These are phyloP conservation scores for Starmerella floricola DNA, from an alignment of 805 yeast species.

Conservation along the genomic window DNA sequence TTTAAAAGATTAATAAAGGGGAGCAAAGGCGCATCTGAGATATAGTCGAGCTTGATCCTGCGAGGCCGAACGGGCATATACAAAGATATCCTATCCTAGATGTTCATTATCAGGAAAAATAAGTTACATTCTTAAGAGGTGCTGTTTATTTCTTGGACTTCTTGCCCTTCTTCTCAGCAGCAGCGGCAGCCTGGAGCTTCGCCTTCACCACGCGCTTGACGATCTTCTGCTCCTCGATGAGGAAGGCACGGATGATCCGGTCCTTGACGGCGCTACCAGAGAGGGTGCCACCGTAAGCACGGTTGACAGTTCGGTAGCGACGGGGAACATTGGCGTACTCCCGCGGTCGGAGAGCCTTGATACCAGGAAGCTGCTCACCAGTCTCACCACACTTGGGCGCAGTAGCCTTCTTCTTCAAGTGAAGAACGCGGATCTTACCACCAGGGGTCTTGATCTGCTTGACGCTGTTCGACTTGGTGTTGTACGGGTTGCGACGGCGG, in stretches of 20 bases:
- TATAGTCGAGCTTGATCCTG: not conserved
- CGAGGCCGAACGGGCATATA: not conserved
- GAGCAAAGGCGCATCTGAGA: no score
- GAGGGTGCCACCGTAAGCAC: conserved; percentile 99
- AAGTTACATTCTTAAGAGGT: conserved; percentile 10
- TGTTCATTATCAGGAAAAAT: conserved; percentile 10
- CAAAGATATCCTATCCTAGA: not conserved
- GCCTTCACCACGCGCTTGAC: conserved; percentile 99
- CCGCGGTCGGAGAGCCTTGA: conserved; percentile 96
- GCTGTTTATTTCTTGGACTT: conserved; percentile 25
- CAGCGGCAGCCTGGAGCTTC: conserved; percentile 79
- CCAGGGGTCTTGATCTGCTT: conserved; percentile 99
- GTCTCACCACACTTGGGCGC: conserved; percentile 57
- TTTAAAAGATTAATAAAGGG: no score
- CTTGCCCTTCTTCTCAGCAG: conserved; percentile 28
- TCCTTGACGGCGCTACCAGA: conserved; percentile 95
- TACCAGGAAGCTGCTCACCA: conserved; percentile 63
- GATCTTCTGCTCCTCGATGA: conserved; percentile 99
- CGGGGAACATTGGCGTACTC: conserved; percentile 88
- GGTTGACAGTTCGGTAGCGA: conserved; percentile 95
- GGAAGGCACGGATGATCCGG: conserved; percentile 98
- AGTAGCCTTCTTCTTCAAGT: conserved; percentile 81
- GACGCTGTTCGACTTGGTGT: conserved; percentile 99
- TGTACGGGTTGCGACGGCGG: conserved; percentile 99
- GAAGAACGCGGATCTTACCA: conserved; percentile 97